Conservation (phyloP, 108 stramenopile species). For the Skeletonema potamos region DNA sequence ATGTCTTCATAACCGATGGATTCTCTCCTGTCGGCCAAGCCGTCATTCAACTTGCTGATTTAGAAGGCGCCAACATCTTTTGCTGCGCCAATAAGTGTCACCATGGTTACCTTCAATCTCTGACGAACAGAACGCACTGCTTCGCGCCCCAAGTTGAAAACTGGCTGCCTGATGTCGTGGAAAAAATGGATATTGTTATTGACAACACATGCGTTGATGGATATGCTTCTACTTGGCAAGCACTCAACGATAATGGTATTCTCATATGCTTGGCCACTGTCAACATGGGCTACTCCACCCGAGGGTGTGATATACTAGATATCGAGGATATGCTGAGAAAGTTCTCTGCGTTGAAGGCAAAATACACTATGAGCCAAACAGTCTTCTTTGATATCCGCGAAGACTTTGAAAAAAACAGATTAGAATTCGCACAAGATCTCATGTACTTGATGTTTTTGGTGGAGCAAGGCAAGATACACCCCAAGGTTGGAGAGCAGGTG, state of each 20-base stretch:
- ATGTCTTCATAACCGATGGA: constrained; percentile 70
- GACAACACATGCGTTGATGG: constrained; percentile 58
- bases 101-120: constrained; percentile 43
- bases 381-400: constrained; percentile 44
- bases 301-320: constrained; percentile 49
- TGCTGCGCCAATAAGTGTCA: constrained; percentile 53
- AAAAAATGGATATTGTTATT: constrained; percentile 68
- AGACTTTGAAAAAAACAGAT: constrained; percentile 44
- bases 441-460: constrained; percentile 56
- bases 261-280: constrained; percentile 48
- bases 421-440: constrained; percentile 48
- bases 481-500: constrained; percentile 61
- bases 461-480: constrained; percentile 53
- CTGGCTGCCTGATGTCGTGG: constrained; percentile 52
- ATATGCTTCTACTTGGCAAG: constrained; percentile 40
- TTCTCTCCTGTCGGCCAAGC: constrained; percentile 65
- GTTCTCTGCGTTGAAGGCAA: constrained; percentile 49
- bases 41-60: constrained; percentile 53
- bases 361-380: constrained; percentile 56
- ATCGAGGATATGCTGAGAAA: constrained; percentile 31
- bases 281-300: constrained; percentile 12
- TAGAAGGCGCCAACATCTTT: constrained; percentile 59
- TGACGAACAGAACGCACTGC: constrained; percentile 45
- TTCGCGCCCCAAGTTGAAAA: constrained; percentile 44
- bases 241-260: constrained; percentile 47